phyloP scores from a whole-genome alignment of 345 rosid genomes.

The Eutrema japonicum region DNA sequence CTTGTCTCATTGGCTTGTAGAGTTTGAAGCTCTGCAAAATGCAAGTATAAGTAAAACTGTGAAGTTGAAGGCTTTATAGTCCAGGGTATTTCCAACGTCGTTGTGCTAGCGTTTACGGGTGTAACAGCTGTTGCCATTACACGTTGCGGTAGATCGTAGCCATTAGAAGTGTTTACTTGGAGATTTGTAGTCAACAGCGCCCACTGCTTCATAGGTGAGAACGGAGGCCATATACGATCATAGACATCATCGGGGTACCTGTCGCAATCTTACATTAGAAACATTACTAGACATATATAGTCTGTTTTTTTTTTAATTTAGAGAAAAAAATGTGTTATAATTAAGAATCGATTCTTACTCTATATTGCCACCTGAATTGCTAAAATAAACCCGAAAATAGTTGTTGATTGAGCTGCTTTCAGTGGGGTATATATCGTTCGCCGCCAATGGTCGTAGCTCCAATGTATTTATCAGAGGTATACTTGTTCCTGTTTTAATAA shows the following conservation, averaged over 20 bases:
- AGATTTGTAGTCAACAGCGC: background rate
- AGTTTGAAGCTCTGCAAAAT: conserved; percentile 36
- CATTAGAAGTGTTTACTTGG: conserved; percentile 7
- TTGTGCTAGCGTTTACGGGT: conserved; percentile 20
- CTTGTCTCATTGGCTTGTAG: conserved; percentile 22
- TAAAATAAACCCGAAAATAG: background rate
- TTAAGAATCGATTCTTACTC: background rate
- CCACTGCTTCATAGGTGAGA: background rate
- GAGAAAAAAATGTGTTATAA: background rate
- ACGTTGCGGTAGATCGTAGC: conserved; percentile 24
- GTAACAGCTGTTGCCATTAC: conserved; percentile 43
- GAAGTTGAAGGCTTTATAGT: conserved; percentile 2
- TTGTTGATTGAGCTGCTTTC: background rate
- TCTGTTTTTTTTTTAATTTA: background rate
- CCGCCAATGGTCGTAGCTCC: background rate
- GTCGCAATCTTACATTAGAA: conserved; percentile 17
- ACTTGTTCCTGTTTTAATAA: conserved; percentile 45
- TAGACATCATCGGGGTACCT: conserved; percentile 38
- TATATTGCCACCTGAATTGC: background rate
- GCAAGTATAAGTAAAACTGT: conserved; percentile 42
- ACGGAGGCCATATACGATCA: conserved; percentile 28
- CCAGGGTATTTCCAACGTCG: conserved; percentile 26
- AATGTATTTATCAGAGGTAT: conserved; percentile 35
- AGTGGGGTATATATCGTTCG: background rate
- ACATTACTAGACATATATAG: background rate